Evolutionary conservation across 2,329 filamentous ascomycete species (phyloP), one percentile per base, ranked within the genome.

Genomic region (Xylariales sp.): DNA sequence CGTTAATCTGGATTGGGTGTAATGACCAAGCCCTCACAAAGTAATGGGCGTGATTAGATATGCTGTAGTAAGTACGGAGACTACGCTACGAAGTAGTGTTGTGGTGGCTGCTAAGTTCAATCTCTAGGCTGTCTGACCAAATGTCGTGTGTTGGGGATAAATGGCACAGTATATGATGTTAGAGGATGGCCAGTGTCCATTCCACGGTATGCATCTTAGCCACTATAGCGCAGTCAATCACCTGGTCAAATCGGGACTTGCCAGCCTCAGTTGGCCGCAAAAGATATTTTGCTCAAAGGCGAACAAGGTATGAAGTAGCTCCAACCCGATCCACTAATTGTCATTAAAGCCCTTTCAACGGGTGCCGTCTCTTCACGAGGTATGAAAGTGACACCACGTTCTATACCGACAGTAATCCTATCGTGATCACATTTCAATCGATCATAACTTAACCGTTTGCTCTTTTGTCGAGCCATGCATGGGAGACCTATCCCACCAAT

Each of bases 141-240:
- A n/a, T n/a, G n/a, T n/a, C n/a, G n/a, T n/a, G n/a, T n/a, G n/a
- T n/a, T n/a, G n/a, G n/a, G n/a, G n/a, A n/a, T n/a, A n/a, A n/a
- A n/a, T n/a, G n/a, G n/a, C n/a, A n/a, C 1, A 71, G 54, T 1
- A 57, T 58, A 16, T 68, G 69, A 32, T 71, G 68, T 0, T 61
- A 59, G 3, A 71, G 58, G 22, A 73, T 70, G 3, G 66, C 69
- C 2, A 67, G 68, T 4, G 69, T 71, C 69, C 69, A 72, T 51
- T 72, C 68, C 3, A 70, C 60, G 0, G 69, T 71, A 46, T 72
- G 68, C 31, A 72, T 71, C 52, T 73, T 72, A 4, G 69, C 68
- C 67, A 71, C 70, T 7, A 72, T 52, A 1, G 67, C 67, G 35
- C 61, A 68, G 46, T 69, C 71, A 16, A 70, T 57, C 1, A 71